phyloP scores from a whole-genome alignment of 352 stramenopile genomes.

The Pythium chondricola region DNA sequence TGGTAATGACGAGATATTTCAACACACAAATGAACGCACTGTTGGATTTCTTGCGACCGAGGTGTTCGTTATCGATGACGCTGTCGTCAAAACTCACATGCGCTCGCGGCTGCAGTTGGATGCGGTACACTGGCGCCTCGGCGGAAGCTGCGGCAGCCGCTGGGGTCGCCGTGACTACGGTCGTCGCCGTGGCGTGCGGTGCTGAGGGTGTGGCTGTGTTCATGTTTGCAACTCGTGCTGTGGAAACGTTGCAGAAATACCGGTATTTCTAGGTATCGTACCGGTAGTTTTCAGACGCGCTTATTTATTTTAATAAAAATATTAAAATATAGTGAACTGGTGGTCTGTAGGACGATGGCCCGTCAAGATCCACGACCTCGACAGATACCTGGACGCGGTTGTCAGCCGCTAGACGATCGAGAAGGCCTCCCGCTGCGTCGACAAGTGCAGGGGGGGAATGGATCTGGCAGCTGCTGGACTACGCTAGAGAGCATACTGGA shows the following conservation, averaged over 20 bases:
- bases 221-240: background rate
- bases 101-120: conserved; percentile 72
- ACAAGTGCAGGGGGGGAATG: too few species aligned
- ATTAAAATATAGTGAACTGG: conserved; percentile 12
- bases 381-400: background rate
- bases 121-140: conserved; percentile 42
- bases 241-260: background rate
- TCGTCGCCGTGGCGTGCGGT: conserved; percentile 20
- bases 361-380: conserved; percentile 2
- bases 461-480: too few species aligned
- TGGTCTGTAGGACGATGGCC: conserved; percentile 6
- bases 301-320: too few species aligned
- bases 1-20: too few species aligned
- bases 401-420: background rate
- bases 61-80: conserved; percentile 91
- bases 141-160: conserved; percentile 3
- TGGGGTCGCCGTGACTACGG: conserved; percentile 14
- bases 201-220: conserved; percentile 23
- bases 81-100: conserved; percentile 86
- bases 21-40: conserved; percentile 29
- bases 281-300: too few species aligned
- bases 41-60: conserved; percentile 88
- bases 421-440: too few species aligned
- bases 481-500: too few species aligned
- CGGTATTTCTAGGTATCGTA: conserved; percentile 8